These are phyloP conservation scores for Trebouxiophyceae sp. DNA, from an alignment of 163 green algal species.

Conservation along the genomic window DNA sequence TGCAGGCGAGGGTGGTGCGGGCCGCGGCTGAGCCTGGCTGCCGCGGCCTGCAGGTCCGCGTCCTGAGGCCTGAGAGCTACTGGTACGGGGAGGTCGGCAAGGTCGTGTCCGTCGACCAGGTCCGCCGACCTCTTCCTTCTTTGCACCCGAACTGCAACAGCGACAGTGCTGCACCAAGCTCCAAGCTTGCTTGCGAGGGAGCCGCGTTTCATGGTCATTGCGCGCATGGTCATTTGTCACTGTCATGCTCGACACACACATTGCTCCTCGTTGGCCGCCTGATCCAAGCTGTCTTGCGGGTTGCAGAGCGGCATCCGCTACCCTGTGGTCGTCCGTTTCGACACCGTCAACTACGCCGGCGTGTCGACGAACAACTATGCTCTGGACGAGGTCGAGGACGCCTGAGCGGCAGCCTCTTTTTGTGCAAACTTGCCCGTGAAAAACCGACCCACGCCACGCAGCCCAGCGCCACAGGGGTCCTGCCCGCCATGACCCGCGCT, in stretches of 20 bases:
- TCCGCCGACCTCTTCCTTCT: no score
- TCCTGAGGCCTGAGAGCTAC: slow-evolving; percentile 94
- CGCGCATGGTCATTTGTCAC: no score
- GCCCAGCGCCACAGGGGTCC: no score
- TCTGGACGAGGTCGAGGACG: slow-evolving; percentile 84
- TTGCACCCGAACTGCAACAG: no score
- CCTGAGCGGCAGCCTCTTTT: no score
- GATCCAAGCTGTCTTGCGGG: no score
- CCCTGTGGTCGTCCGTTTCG: slow-evolving; percentile 94
- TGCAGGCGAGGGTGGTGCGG: background rate
- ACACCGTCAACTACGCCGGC: slow-evolving; percentile 95
- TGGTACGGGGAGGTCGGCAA: slow-evolving; percentile 97
- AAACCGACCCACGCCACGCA: no score
- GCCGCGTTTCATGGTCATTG: background rate
- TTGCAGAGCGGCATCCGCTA: slow-evolving; percentile 90
- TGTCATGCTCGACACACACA: no score
- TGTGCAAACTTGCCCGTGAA: no score
- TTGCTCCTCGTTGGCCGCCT: no score
- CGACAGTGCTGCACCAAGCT: no score
- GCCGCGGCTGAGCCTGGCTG: background rate
- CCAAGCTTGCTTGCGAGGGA: background rate
- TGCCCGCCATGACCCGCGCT: no score
- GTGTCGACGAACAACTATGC: slow-evolving; percentile 98
- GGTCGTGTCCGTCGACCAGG: slow-evolving; percentile 96
- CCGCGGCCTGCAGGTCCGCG: slow-evolving; percentile 68